Evolutionary conservation across 23 red algal species (phyloP).

Genomic region (Gracilariopsis chorda): DNA sequence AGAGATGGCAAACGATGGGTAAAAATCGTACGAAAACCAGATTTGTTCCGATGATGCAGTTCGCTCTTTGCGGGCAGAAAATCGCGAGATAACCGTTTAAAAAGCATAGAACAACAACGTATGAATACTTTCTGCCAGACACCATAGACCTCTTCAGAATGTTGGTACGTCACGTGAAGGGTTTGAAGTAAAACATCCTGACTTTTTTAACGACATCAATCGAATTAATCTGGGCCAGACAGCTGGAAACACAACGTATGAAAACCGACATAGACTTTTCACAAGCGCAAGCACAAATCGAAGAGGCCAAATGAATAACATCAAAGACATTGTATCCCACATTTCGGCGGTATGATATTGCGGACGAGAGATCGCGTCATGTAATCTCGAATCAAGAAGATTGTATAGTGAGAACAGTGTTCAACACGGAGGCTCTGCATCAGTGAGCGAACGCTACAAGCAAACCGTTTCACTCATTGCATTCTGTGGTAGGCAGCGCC

Average conservation of each 20-base stretch:
- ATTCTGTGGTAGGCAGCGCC: background rate
- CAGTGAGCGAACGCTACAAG: background rate
- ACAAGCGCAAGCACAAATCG: background rate
- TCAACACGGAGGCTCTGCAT: background rate
- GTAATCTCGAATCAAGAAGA: background rate
- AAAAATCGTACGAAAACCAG: background rate
- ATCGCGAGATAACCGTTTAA: background rate
- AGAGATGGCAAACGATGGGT: background rate
- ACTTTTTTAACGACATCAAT: background rate
- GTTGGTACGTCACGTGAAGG: no score
- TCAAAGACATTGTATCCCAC: background rate
- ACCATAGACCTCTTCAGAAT: background rate
- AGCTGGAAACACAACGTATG: background rate
- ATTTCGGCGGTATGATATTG: background rate
- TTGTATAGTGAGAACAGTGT: background rate
- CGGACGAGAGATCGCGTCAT: background rate
- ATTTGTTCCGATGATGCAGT: background rate
- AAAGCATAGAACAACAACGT: background rate
- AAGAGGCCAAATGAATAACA: background rate
- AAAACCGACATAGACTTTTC: background rate
- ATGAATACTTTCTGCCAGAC: background rate
- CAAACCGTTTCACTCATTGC: background rate
- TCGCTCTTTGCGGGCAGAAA: background rate
- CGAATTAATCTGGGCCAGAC: background rate
- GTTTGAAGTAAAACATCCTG: background rate